Conservation (phyloP, 2,329 filamentous ascomycete genomes). For the Colletotrichum brevisporum region DNA sequence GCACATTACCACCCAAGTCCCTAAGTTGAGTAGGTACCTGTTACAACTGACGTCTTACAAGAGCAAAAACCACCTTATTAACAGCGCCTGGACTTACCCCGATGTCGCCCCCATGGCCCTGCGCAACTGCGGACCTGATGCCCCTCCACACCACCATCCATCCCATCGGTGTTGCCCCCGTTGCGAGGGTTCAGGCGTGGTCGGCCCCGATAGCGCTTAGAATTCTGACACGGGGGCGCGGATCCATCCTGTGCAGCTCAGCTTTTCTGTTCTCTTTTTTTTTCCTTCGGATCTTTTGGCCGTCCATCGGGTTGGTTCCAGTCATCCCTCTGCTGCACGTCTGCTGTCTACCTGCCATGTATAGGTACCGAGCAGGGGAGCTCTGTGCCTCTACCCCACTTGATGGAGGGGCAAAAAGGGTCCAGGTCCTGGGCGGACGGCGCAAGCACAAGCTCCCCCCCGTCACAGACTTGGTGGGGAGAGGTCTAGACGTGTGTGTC, state of each 20-base stretch:
- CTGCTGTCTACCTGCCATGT: not conserved
- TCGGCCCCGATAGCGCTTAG: conserved; percentile 24
- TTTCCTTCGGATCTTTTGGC: not conserved
- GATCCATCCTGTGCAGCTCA: conserved; percentile 8
- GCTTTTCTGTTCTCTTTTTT: not conserved
- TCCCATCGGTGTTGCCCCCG: conserved; percentile 31
- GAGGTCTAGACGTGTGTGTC: conserved; percentile 4
- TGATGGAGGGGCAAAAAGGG: conserved; percentile 36
- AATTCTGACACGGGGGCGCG: conserved; percentile 12
- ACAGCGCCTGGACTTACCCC: not conserved
- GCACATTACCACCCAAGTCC: too few species aligned
- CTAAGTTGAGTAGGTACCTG: too few species aligned
- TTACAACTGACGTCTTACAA: too few species aligned
- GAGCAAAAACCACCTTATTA: too few species aligned
- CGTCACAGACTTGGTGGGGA: conserved; percentile 17
- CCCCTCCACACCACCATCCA: conserved; percentile 28
- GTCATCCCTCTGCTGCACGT: conserved; percentile 22
- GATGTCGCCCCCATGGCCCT: conserved; percentile 13
- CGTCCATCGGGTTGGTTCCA: conserved; percentile 19
- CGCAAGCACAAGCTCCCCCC: conserved; percentile 31
- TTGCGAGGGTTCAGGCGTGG: conserved; percentile 19
- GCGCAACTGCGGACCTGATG: conserved; percentile 19
- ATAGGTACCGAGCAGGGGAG: conserved; percentile 26
- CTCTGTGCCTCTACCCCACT: conserved; percentile 34
- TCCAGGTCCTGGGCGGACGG: conserved; percentile 36